Conservation (phyloP, 306 rosid species). For the Vigna unguiculata region DNA sequence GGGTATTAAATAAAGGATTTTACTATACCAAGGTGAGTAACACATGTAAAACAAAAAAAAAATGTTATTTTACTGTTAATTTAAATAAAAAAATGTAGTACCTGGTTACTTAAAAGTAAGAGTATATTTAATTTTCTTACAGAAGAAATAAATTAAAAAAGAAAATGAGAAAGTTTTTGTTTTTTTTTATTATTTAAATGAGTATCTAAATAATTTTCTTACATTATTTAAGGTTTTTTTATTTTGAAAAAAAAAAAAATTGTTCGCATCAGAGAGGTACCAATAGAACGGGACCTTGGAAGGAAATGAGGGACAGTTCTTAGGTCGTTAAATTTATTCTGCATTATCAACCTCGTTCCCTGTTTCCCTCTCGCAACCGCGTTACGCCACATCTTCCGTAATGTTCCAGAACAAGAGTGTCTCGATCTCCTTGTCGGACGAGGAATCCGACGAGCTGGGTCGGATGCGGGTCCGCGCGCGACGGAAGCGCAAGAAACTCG, state of each 20-base stretch:
- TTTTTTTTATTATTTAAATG: too few relatives aligned
- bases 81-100: background rate
- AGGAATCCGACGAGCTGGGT: constrained; percentile 82
- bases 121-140: too few relatives aligned
- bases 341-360: background rate
- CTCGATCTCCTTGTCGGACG: constrained; percentile 74
- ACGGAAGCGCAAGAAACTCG: constrained; percentile 75
- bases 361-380: background rate
- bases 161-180: background rate
- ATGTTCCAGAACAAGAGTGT: constrained; percentile 68
- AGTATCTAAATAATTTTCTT: too few relatives aligned
- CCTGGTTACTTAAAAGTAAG: background rate
- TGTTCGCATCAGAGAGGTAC: background rate
- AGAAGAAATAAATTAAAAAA: background rate
- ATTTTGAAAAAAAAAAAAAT: background rate
- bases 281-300: background rate
- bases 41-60: background rate
- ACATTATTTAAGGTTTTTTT: background rate
- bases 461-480: constrained; percentile 78
- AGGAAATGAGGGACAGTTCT: background rate
- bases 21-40: too few relatives aligned
- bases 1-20: too few relatives aligned
- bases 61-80: background rate
- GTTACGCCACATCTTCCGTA: background rate
- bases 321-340: background rate